Evolutionary conservation across 345 rosid genomes (phyloP).

Genomic region (Fremontodendron californicum): DNA sequence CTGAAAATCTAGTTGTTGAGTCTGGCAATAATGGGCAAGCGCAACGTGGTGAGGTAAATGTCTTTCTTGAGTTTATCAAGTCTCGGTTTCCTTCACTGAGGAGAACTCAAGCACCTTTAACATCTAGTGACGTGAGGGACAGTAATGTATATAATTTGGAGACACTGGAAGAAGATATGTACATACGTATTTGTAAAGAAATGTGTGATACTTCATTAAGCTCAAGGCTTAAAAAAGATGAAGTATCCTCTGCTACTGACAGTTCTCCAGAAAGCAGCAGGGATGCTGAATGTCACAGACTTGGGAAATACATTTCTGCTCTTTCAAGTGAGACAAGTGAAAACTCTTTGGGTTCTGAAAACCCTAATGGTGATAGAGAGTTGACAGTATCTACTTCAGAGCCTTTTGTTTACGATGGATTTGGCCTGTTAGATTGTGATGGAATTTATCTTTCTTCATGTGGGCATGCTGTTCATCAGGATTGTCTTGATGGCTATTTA

Average conservation of each 20-base stretch:
- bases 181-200: slow-evolving; percentile 36
- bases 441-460: slow-evolving; percentile 87
- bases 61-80: slow-evolving; percentile 50
- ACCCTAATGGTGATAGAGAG: slow-evolving; percentile 24
- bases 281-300: slow-evolving; percentile 43
- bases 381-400: slow-evolving; percentile 32
- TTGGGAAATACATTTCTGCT: slow-evolving; percentile 44
- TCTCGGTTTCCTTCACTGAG: slow-evolving; percentile 44
- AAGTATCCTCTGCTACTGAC: slow-evolving; percentile 25
- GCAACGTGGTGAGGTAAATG: slow-evolving; percentile 41
- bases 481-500: slow-evolving; percentile 79
- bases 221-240: slow-evolving; percentile 28
- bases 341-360: slow-evolving; percentile 40
- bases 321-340: slow-evolving; percentile 44
- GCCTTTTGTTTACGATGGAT: slow-evolving; percentile 46
- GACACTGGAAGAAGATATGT: slow-evolving; percentile 63
- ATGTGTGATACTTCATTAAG: slow-evolving; percentile 25
- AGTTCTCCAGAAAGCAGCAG: slow-evolving; percentile 26
- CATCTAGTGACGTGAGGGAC: slow-evolving; percentile 41
- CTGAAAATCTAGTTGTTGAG: slow-evolving; percentile 45
- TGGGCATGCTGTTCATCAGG: slow-evolving; percentile 97
- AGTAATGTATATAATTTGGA: slow-evolving; percentile 36
- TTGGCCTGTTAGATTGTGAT: slow-evolving; percentile 76
- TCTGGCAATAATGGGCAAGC: slow-evolving; percentile 37
- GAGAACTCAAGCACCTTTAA: slow-evolving; percentile 35